phyloP scores from a whole-genome alignment of 163 green algal genomes.

The Coccomyxa subellipsoidea region DNA sequence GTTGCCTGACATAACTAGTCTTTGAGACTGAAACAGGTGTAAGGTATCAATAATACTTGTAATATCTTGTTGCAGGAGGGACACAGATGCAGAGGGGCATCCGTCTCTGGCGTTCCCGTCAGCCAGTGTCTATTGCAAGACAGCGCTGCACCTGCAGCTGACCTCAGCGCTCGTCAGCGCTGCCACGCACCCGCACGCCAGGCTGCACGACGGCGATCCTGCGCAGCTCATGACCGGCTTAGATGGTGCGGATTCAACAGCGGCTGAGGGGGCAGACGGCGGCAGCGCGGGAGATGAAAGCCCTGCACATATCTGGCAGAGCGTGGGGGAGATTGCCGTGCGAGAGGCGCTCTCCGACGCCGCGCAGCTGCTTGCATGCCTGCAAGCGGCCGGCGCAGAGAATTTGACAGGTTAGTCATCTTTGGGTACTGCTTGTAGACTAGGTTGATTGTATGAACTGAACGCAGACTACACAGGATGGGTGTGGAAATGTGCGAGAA shows the following conservation, averaged over 20 bases:
- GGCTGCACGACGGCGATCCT: background rate
- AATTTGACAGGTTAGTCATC: background rate
- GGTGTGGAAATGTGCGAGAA: too few species aligned
- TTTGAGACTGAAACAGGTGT: background rate
- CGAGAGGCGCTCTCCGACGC: background rate
- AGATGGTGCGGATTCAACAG: background rate
- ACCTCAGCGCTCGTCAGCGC: background rate
- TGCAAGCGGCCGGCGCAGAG: background rate
- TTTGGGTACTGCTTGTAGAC: too few species aligned
- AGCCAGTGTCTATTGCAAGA: background rate
- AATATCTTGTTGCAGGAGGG: background rate
- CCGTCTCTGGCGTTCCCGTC: background rate
- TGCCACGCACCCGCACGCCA: background rate
- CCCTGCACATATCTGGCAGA: background rate
- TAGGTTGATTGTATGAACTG: too few species aligned
- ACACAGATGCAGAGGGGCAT: background rate
- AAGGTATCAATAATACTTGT: background rate
- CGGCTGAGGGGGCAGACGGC: too few species aligned
- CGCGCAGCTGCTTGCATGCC: background rate
- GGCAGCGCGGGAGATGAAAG: background rate
- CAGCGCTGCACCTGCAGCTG: conserved; percentile 7
- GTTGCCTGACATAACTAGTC: background rate
- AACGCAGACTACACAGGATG: too few species aligned
- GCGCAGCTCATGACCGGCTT: background rate
- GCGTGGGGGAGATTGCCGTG: background rate